A percentile compares a stretch with the other conserved stretches of the same genome.
Conservation (phyloP, 768 basidiomycete genomes). For the Mycena capillaripes region DNA sequence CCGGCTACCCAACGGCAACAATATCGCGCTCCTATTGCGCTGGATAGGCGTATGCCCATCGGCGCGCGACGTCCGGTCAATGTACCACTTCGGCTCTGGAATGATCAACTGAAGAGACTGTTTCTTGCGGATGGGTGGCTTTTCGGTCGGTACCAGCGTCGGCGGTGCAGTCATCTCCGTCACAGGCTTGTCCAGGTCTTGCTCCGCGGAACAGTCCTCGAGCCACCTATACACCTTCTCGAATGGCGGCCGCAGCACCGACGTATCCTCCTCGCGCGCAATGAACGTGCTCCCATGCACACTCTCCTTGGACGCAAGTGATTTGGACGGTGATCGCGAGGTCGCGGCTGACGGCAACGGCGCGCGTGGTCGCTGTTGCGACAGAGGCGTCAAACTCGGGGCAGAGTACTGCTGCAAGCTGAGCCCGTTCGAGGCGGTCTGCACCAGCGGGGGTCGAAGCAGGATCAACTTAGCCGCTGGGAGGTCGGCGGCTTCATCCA, state of each 20-base stretch:
- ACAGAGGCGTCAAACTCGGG: constrained; percentile 19
- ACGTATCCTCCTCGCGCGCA: constrained; percentile 75
- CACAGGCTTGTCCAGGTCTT: constrained; percentile 96
- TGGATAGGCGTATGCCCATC: too few relatives aligned
- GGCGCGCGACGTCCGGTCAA: constrained; percentile 73
- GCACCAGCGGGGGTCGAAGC: constrained; percentile 59
- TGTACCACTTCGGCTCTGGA: constrained; percentile 84
- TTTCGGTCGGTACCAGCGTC: constrained; percentile 45
- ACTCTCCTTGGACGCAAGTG: constrained; percentile 40
- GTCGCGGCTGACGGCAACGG: constrained; percentile 12
- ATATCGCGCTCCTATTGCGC: too few relatives aligned
- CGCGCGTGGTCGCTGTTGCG: constrained; percentile 31
- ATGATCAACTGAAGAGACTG: constrained; percentile 96
- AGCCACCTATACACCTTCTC: constrained; percentile 95
- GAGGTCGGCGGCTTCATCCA: constrained; percentile 61
- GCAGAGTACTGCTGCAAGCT: constrained; percentile 35
- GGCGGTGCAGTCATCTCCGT: constrained; percentile 66
- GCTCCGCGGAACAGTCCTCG: constrained; percentile 95
- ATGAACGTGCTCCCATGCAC: constrained; percentile 70
- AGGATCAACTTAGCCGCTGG: constrained; percentile 47
- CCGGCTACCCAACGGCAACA: too few relatives aligned
- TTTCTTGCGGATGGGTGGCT: constrained; percentile 73
- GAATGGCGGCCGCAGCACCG: constrained; percentile 91
- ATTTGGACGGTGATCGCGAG: constrained; percentile 40
- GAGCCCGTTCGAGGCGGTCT: constrained; percentile 50